Conservation (phyloP, 164 flowering plant genomes). For the Macadamia integrifolia region DNA sequence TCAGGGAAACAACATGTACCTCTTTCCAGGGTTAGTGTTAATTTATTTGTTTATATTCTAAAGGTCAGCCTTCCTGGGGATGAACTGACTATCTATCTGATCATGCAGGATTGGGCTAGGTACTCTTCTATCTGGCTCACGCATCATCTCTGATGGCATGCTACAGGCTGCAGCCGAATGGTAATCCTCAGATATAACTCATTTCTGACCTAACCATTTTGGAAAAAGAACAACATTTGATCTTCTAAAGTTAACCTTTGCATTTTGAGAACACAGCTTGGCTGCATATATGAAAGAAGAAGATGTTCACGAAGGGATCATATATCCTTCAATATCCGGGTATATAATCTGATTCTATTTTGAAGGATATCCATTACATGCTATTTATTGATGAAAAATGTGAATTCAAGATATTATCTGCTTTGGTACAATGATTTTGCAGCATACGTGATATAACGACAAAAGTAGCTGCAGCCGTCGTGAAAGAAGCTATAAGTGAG, state of each 20-base stretch:
- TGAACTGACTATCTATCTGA: constrained; percentile 1
- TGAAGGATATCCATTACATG: background rate
- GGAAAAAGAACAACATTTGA: background rate
- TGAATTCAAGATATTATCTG: background rate
- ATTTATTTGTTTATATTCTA: background rate
- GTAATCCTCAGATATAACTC: constrained; percentile 24
- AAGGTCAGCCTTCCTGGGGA: no score
- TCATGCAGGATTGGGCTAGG: constrained; percentile 90
- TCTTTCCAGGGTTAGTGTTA: constrained; percentile 85
- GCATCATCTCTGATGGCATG: constrained; percentile 91
- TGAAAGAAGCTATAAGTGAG: constrained; percentile 87
- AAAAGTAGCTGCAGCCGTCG: constrained; percentile 90
- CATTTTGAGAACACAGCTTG: constrained; percentile 40
- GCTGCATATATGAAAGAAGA: constrained; percentile 94
- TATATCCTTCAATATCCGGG: constrained; percentile 93
- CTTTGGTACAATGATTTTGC: constrained; percentile 13
- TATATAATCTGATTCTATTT: constrained; percentile 11
- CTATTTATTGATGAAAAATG: background rate
- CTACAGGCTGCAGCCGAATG: constrained; percentile 98
- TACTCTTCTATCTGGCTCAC: constrained; percentile 87
- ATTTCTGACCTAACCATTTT: background rate
- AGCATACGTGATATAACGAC: constrained; percentile 96
- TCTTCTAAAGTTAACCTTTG: background rate
- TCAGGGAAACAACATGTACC: constrained; percentile 99
- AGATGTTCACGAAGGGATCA: constrained; percentile 72